Conservation (phyloP, 305 asterid genomes). For the Fraxinus floribunda region DNA sequence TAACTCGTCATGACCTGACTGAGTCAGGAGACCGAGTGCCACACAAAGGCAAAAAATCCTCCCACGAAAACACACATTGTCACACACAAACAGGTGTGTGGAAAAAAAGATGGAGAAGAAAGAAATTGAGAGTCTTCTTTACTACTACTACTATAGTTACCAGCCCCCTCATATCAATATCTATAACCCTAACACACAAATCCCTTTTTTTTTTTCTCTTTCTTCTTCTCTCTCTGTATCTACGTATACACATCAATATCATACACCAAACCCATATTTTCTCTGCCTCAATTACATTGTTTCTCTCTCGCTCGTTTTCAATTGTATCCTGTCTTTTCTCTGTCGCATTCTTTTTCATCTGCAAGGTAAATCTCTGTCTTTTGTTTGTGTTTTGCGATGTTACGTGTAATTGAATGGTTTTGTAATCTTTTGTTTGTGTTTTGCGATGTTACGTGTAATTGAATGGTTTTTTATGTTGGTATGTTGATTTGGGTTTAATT, state of each 20-base stretch:
- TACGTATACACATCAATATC: slow-evolving; percentile 26
- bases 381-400: slow-evolving; percentile 3
- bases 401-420: slow-evolving; percentile 7
- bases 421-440: neutral
- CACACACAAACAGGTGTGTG: slow-evolving; percentile 42
- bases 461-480: slow-evolving; percentile 8
- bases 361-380: slow-evolving; percentile 27
- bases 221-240: slow-evolving; percentile 14
- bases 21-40: slow-evolving; percentile 38
- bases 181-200: slow-evolving; percentile 49
- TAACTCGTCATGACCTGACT: slow-evolving; percentile 40
- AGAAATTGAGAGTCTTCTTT: slow-evolving; percentile 64
- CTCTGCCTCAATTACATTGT: slow-evolving; percentile 27
- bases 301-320: slow-evolving; percentile 9
- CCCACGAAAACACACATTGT: slow-evolving; percentile 27
- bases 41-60: slow-evolving; percentile 17
- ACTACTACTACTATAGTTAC: slow-evolving; percentile 29
- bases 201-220: slow-evolving; percentile 27
- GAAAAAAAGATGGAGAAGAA: slow-evolving; percentile 79
- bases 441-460: neutral
- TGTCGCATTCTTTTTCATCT: neutral
- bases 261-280: neutral
- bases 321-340: slow-evolving; percentile 11
- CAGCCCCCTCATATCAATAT: slow-evolving; percentile 12
- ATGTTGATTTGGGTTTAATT: slow-evolving; percentile 21